These are phyloP conservation scores for Microsporum audouinii DNA, from an alignment of 2,329 filamentous ascomycete species.

Conservation along the genomic window DNA sequence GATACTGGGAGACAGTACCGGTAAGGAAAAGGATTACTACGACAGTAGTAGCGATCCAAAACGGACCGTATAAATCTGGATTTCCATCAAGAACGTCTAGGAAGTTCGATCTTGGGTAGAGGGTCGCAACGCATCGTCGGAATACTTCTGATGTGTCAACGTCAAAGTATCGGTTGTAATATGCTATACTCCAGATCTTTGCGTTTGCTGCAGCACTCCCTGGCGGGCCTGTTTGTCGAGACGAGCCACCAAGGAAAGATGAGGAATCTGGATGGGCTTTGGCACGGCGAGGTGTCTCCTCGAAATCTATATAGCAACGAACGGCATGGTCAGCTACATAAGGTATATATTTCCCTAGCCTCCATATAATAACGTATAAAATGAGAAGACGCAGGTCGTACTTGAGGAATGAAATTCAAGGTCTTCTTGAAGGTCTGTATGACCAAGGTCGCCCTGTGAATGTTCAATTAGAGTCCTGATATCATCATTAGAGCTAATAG, in stretches of 20 bases:
- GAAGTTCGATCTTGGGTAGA: constrained; percentile 88
- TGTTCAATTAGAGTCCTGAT: constrained; percentile 7
- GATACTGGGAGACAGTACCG: constrained; percentile 86
- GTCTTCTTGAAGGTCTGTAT: constrained; percentile 96
- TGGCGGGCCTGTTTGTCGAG: constrained; percentile 30
- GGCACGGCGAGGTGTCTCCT: constrained; percentile 44
- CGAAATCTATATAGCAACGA: constrained; percentile 48
- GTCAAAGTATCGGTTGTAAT: constrained; percentile 98
- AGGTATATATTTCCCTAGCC: background rate
- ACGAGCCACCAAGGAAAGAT: constrained; percentile 38
- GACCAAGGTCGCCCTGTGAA: constrained; percentile 79
- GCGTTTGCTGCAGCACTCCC: constrained; percentile 54
- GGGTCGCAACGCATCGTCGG: constrained; percentile 71
- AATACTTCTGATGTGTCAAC: constrained; percentile 89
- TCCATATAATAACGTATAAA: background rate
- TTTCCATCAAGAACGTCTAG: constrained; percentile 95
- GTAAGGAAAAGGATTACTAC: constrained; percentile 91
- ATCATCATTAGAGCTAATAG: background rate
- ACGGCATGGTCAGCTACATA: background rate
- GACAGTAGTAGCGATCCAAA: constrained; percentile 98
- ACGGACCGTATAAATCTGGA: constrained; percentile 88
- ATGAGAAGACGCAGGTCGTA: constrained; percentile 25
- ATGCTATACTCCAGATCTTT: constrained; percentile 81
- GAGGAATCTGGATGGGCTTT: constrained; percentile 40
- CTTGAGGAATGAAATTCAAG: constrained; percentile 95